Base-by-base conservation (phyloP, 2,329 filamentous ascomycete genomes). In the Elsinoe necatrix region DNA sequence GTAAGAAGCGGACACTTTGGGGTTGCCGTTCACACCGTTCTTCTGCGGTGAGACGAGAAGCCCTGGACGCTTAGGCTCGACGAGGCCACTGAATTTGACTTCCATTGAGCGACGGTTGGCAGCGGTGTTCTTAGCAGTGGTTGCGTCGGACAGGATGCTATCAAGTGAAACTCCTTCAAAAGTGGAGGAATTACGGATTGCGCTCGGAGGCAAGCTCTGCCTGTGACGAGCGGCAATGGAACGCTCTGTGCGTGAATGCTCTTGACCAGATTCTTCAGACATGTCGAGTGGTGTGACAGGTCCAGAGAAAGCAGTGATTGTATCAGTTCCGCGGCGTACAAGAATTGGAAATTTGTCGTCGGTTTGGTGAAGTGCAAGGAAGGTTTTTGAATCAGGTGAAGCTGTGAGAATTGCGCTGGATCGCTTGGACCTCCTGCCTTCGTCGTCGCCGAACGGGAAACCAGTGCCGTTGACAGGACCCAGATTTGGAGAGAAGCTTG, bases 271-370 rank as follows among this genome's bases (percentile, higher is more conserved):
- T 20, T 47, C 48, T 58, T 56, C 64, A 67, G 68, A 65, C 61
- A 56, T 57, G 88, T 86, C 68, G 95, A 79, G 72, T 95, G 89
- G 54, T 35, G 54, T 56, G 66, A 91, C 79, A 55, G 89, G 85
- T 68, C 87, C 84, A 63, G 87, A 89, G 60, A 88, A 90, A 56
- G 87, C 83, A 69, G 88, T 69, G 58, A 68, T 60, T 67, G 73
- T 71, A 72, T 79, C 74, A 70, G 75, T 73, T 61, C 80, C 76
- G 61, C 84, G 83, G 56, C 86, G 82, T 65, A 88, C 82, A 61
- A 93, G 79, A 60, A 92, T 91, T 27, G 91, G 90, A 65, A 96
- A 97, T 66, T 84, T 86, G 69, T 95, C 89, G 66, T 95, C 86
- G 51, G 82, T 84, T 61, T 83, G 82, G 56, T 85, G 83, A 72